Base-by-base conservation (phyloP, 208 protist genomes). In the Trypanosoma conorhini region DNA sequence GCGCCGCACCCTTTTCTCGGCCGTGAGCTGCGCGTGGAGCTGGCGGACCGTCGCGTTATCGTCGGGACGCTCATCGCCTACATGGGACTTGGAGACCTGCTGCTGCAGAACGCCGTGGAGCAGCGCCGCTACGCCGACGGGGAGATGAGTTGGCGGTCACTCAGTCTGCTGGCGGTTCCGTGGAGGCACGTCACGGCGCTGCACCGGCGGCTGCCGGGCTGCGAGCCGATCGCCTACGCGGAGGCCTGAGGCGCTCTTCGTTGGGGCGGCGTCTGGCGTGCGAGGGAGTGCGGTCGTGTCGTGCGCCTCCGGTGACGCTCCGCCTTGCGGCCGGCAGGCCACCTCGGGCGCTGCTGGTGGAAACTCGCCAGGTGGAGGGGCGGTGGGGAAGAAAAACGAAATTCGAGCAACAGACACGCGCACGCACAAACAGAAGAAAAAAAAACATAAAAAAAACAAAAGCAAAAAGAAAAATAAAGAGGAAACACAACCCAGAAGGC, bases 11-110 rank as follows among this genome's bases (percentile, higher is more conserved):
- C 85, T 4, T 95, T 92, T 65, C 76, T 93, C 28, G 82, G 82
- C 44, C 79, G 77, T 13, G 90, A 95, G 76, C 62, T 95, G 19
- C 90, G 90, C 51, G 82, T 95, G 52, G 87, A 92, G 77, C 76
- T 95, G 62, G 80, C 54, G 5, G 90, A 95, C 68, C 77, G 83
- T 22, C 87, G 90, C 51, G 57, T 92, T 8, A 52, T 95, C 24
- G 81, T 89, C 0, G 90, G 90, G 38, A 87, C 76, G 4, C 72
- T 95, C 44, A 78, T 92, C 42, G 86, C 87, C 19, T 92, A 84
- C 68, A 70, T 91, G 67, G 90, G 90, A 44, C 83, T 81, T 59
- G 90, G 90, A 3, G 86, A 92, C 58, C 56, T 95, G 42, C 80
- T 95, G 24, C 79, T 95, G 40, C 78, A 82, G 52, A 62, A 62